phyloP scores from a whole-genome alignment of 148 eudicot species.

The Amaranthus hypochondriacus region DNA sequence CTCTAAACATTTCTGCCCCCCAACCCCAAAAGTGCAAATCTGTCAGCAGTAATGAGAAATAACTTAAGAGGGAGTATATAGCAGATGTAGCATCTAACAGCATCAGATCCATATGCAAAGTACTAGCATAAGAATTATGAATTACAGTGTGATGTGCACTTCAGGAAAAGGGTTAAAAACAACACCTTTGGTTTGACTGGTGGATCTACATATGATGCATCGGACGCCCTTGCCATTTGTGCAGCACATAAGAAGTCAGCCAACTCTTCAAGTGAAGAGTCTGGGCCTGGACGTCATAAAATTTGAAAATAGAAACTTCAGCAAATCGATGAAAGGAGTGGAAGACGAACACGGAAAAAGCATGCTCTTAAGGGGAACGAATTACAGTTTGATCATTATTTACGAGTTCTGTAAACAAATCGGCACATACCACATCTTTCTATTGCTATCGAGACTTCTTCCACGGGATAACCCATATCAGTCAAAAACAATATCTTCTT shows the following conservation, averaged over 20 bases:
- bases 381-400: not conserved
- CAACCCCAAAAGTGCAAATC: too few species aligned
- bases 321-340: not conserved
- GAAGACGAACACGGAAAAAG: not conserved
- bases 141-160: not conserved
- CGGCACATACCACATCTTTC: conserved; percentile 70
- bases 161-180: not conserved
- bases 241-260: conserved; percentile 76
- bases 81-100: not conserved
- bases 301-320: not conserved
- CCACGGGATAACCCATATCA: conserved; percentile 64
- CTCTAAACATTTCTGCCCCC: too few species aligned
- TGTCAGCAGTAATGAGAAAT: too few species aligned
- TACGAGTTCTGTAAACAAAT: not conserved
- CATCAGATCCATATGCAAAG: not conserved
- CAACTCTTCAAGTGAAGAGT: conserved; percentile 53
- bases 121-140: not conserved
- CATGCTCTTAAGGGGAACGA: not conserved
- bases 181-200: conserved; percentile 37
- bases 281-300: conserved; percentile 45
- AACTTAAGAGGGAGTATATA: not conserved
- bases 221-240: conserved; percentile 62
- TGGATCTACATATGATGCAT: conserved; percentile 34
- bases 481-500: conserved; percentile 36
- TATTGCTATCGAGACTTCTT: conserved; percentile 65